These are phyloP conservation scores for Epicoccum sorghinum DNA, from an alignment of 2,329 filamentous ascomycete species.

Conservation along the genomic window DNA sequence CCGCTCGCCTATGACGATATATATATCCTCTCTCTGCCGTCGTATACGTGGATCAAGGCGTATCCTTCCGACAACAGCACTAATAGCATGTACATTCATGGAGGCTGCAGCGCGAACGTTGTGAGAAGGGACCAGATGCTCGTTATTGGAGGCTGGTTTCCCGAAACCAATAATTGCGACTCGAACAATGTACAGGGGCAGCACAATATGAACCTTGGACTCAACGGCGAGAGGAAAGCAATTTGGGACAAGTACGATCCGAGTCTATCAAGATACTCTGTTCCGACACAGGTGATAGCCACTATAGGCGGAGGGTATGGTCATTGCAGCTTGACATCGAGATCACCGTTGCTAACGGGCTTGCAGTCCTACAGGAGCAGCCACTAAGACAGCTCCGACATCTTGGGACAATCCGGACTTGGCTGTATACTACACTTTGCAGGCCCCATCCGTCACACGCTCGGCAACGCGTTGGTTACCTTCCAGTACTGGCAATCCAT, in stretches of 20 bases:
- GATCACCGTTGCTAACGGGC: constrained; percentile 23
- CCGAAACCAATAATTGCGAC: constrained; percentile 57
- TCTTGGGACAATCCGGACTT: constrained; percentile 61
- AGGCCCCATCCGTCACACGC: constrained; percentile 54
- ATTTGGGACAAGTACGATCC: constrained; percentile 61
- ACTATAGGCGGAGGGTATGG: constrained; percentile 53
- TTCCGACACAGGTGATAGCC: constrained; percentile 59
- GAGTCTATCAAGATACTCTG: constrained; percentile 59
- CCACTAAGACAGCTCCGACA: constrained; percentile 59
- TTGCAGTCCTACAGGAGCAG: constrained; percentile 56
- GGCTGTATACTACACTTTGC: constrained; percentile 59
- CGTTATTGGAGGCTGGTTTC: constrained; percentile 65
- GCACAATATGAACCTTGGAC: constrained; percentile 62
- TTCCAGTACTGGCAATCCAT: constrained; percentile 27
- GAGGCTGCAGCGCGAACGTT: constrained; percentile 63
- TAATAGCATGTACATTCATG: constrained; percentile 54
- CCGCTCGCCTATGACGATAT: constrained; percentile 65
- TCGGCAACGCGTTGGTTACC: constrained; percentile 57
- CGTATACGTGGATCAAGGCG: constrained; percentile 68
- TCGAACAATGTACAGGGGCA: constrained; percentile 59
- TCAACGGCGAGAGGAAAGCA: constrained; percentile 54
- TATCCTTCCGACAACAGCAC: constrained; percentile 52
- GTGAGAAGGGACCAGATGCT: constrained; percentile 65
- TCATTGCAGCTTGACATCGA: neutral
- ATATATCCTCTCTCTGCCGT: constrained; percentile 67